These are phyloP conservation scores for Crucibulum laeve DNA, from an alignment of 768 basidiomycete species.

Conservation along the genomic window DNA sequence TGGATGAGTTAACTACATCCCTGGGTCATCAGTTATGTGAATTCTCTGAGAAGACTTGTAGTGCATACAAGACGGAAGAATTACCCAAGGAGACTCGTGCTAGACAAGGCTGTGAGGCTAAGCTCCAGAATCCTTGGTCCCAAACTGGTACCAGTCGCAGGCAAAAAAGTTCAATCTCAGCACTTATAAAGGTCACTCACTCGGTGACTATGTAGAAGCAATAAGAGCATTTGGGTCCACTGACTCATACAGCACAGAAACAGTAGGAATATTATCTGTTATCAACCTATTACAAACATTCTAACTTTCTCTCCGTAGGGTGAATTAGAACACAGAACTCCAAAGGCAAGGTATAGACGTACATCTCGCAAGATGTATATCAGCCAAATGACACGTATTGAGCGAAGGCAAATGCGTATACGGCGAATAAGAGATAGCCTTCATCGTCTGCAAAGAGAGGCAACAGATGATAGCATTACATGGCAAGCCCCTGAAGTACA, in stretches of 20 bases:
- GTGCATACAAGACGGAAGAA: neutral
- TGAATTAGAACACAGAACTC: conserved; percentile 5
- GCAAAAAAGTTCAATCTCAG: neutral
- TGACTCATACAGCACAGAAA: conserved; percentile 6
- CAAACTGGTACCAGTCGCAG: neutral
- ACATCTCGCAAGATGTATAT: neutral
- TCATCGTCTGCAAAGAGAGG: neutral
- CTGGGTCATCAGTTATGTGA: neutral
- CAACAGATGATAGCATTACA: neutral
- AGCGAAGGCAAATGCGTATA: neutral
- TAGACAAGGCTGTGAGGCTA: neutral
- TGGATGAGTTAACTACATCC: conserved; percentile 1
- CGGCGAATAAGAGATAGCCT: neutral
- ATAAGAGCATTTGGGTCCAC: conserved; percentile 7
- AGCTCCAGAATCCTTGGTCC: neutral
- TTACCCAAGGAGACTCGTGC: conserved; percentile 2
- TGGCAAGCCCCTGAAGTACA: neutral
- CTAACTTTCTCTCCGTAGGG: conserved; percentile 7
- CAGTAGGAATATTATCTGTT: conserved; percentile 1
- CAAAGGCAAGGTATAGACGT: conserved; percentile 1
- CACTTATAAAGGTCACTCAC: conserved; percentile 8
- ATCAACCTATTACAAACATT: neutral
- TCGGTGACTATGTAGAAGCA: conserved; percentile 5
- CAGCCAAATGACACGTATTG: neutral
- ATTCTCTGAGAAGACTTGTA: neutral